A percentile compares a stretch with the other conserved stretches of the same genome.
Conservation (phyloP, 345 rosid genomes). For the Arabidopsis suecica region DNA sequence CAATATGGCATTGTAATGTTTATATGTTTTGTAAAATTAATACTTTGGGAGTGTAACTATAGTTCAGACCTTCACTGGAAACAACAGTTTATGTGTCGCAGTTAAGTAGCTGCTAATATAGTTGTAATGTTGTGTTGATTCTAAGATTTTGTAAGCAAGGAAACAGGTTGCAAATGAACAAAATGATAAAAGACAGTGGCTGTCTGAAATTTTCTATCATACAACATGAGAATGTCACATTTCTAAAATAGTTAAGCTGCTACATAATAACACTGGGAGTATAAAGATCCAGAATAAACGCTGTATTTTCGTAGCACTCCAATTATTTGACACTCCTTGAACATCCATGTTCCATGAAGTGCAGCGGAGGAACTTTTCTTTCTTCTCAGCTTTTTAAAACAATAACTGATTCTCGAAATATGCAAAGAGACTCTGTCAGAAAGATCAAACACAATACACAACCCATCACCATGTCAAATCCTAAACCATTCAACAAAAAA, state of each 20-base stretch:
- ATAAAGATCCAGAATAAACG: no score
- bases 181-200: not conserved
- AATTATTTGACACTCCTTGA: no score
- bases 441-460: not conserved
- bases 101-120: slow-evolving; percentile 20
- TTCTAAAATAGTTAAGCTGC: no score
- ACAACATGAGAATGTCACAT: no score
- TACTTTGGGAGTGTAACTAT: slow-evolving; percentile 32
- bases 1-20: slow-evolving; percentile 29
- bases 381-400: no score
- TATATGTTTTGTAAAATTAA: slow-evolving; percentile 28
- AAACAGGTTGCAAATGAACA: not conserved
- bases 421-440: slow-evolving; percentile 6
- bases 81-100: slow-evolving; percentile 12
- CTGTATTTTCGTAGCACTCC: no score
- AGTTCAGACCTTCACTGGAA: slow-evolving; percentile 38
- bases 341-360: slow-evolving; percentile 25
- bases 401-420: not conserved
- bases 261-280: no score
- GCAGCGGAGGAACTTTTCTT: not conserved
- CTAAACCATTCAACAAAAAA: slow-evolving; percentile 2
- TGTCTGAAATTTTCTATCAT: no score
- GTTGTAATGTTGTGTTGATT: not conserved
- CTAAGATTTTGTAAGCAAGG: not conserved
- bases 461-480: slow-evolving; percentile 3